These are phyloP conservation scores for Cronartium quercuum DNA, from an alignment of 1,284 basidiomycete genomes.

Conservation along the genomic window DNA sequence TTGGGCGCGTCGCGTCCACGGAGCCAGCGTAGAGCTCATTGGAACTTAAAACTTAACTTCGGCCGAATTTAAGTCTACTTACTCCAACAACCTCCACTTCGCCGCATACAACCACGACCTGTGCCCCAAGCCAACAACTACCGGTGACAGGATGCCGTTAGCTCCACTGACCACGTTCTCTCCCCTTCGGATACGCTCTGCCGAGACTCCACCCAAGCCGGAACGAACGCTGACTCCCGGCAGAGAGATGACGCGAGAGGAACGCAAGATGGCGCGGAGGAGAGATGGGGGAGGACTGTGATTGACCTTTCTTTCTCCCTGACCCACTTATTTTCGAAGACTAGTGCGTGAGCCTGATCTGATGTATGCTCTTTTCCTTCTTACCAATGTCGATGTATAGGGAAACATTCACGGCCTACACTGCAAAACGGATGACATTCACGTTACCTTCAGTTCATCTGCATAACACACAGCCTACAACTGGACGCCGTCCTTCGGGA, in stretches of 20 bases:
- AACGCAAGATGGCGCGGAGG: conserved; percentile 27
- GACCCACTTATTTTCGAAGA: background rate
- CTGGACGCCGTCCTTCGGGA: no score
- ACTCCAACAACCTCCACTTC: no score
- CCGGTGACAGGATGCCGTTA: background rate
- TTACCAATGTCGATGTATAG: background rate
- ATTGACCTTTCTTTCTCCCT: background rate
- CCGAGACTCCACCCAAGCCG: conserved; percentile 23
- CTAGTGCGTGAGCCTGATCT: background rate
- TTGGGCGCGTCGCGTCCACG: no score
- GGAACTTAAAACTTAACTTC: no score
- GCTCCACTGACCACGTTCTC: conserved; percentile 25
- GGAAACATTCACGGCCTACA: conserved; percentile 12
- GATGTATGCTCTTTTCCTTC: background rate
- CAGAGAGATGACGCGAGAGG: conserved; percentile 25
- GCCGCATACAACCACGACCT: no score
- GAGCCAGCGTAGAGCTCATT: no score
- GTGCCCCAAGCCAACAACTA: no score
- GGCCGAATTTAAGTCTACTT: no score
- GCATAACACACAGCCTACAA: no score
- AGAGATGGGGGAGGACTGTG: conserved; percentile 12
- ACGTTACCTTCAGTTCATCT: conserved; percentile 21
- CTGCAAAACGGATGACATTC: conserved; percentile 28
- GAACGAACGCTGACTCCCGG: conserved; percentile 17
- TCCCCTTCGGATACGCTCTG: conserved; percentile 26